Percentiles rank a stretch among this genome's conserved stretches.
Conservation (phyloP, 2,329 filamentous ascomycete genomes). For the Amphichorda felina region DNA sequence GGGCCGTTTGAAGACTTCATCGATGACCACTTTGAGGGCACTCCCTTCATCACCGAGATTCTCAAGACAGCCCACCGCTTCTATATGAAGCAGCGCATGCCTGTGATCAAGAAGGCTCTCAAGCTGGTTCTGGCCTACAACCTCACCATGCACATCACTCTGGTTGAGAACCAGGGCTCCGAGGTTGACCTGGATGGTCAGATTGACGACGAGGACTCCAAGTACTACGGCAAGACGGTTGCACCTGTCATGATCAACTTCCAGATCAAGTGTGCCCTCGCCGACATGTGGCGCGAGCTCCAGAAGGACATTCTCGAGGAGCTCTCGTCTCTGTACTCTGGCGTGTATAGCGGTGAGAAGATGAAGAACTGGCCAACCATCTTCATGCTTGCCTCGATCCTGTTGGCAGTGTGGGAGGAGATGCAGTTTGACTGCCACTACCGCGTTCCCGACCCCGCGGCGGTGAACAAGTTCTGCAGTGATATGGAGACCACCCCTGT, state of each 20-base stretch:
- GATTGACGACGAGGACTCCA: slow-evolving; percentile 77
- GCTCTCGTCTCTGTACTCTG: slow-evolving; percentile 86
- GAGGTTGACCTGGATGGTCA: slow-evolving; percentile 69
- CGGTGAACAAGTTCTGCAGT: slow-evolving; percentile 86
- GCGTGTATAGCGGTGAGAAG: slow-evolving; percentile 92
- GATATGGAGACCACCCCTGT: slow-evolving; percentile 97
- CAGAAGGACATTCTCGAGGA: slow-evolving; percentile 95
- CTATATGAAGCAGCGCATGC: slow-evolving; percentile 77
- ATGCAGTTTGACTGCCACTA: slow-evolving; percentile 99
- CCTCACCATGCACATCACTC: slow-evolving; percentile 84
- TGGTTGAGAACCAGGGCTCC: slow-evolving; percentile 80
- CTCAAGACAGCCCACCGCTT: slow-evolving; percentile 92
- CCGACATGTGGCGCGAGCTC: slow-evolving; percentile 95
- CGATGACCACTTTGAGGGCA: slow-evolving; percentile 92
- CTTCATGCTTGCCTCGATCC: slow-evolving; percentile 89
- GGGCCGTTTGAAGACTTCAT: slow-evolving; percentile 86
- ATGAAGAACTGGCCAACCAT: slow-evolving; percentile 99
- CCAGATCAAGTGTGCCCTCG: slow-evolving; percentile 95
- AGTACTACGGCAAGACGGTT: slow-evolving; percentile 80
- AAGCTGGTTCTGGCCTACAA: slow-evolving; percentile 96
- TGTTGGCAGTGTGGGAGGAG: slow-evolving; percentile 93
- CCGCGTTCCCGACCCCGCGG: slow-evolving; percentile 71
- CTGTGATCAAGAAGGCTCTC: slow-evolving; percentile 86
- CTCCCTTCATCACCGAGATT: slow-evolving; percentile 88
- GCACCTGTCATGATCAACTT: slow-evolving; percentile 99